phyloP scores from a whole-genome alignment of 306 rosid species.

The Trifolium dubium region DNA sequence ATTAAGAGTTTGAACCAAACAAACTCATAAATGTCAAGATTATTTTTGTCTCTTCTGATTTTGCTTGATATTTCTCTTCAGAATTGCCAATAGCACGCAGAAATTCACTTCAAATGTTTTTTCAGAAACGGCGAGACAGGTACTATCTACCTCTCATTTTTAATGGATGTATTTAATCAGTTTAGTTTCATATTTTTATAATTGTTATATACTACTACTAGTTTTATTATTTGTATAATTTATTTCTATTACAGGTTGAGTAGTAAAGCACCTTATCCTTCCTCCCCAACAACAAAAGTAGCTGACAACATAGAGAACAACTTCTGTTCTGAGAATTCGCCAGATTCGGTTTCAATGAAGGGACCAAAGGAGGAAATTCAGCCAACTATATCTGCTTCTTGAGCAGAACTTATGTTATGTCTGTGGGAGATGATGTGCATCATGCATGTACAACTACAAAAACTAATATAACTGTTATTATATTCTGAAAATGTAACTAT shows the following conservation, averaged over 20 bases:
- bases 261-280: constrained; percentile 63
- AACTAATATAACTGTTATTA: constrained; percentile 24
- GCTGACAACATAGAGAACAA: constrained; percentile 45
- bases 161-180: background rate
- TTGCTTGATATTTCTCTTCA: constrained; percentile 35
- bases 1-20: background rate
- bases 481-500: constrained; percentile 30
- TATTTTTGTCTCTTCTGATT: background rate
- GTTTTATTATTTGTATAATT: constrained; percentile 15
- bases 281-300: constrained; percentile 47
- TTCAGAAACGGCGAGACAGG: constrained; percentile 77
- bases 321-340: constrained; percentile 41
- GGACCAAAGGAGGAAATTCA: constrained; percentile 49
- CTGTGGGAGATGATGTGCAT: constrained; percentile 17
- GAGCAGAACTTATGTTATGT: constrained; percentile 21
- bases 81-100: constrained; percentile 73
- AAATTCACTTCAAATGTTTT: constrained; percentile 69
- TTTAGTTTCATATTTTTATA: constrained; percentile 22
- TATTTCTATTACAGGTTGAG: constrained; percentile 55
- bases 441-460: constrained; percentile 31
- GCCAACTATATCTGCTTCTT: constrained; percentile 47
- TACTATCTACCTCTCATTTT: constrained; percentile 29
- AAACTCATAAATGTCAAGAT: background rate
- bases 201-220: background rate
- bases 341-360: constrained; percentile 43